Evolutionary conservation across 2,329 filamentous ascomycete genomes (phyloP), one percentile per base, ranked within the genome.

Genomic region (Ceratocystis diversiconidia): DNA sequence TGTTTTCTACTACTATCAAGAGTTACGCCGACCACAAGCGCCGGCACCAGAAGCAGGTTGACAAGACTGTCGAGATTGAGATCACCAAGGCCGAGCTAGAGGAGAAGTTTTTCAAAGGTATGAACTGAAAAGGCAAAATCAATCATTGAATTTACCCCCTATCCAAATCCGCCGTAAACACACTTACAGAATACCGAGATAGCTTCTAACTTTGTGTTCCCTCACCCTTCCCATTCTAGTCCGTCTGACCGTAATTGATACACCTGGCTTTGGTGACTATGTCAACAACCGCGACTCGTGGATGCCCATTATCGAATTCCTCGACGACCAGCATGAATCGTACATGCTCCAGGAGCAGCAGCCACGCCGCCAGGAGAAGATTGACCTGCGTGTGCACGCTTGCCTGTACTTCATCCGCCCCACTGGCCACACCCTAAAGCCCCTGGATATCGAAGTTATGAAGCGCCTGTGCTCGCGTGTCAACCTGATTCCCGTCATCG

Each of bases 21-120:
- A 99, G 97, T 85, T 99, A 99, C 78, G 94, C 94, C 84, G 94
- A 99, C 79, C 92, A 99, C 85, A 96, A 96, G 84, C 89, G 91
- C 79, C 90, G 94, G 75, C 94, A 99, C 79, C 90, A 94, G 80
- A 99, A 99, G 86, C 94, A 99, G 82, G 85, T 97, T 72, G 94
- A 99, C 82, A 97, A 97, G 85, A 99, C 94, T 10, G 94, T 99
- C 70, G 95, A 99, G 82, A 99, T 99, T 72, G 94, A 99, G 79
- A 99, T 99, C 76, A 99, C 94, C 77, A 99, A 99, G 85, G 94
- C 94, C 68, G 94, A 99, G 82, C 82, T 99, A 70, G 94, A 99
- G 80, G 94, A 99, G 87, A 99, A 99, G 82, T 99, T 99, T 84
- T 99, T 99, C 88, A 99, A 99, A 85, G 92, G 92, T 96, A 81